Base-by-base conservation (phyloP, 2,329 filamentous ascomycete genomes). In the Sarocladium strictum region DNA sequence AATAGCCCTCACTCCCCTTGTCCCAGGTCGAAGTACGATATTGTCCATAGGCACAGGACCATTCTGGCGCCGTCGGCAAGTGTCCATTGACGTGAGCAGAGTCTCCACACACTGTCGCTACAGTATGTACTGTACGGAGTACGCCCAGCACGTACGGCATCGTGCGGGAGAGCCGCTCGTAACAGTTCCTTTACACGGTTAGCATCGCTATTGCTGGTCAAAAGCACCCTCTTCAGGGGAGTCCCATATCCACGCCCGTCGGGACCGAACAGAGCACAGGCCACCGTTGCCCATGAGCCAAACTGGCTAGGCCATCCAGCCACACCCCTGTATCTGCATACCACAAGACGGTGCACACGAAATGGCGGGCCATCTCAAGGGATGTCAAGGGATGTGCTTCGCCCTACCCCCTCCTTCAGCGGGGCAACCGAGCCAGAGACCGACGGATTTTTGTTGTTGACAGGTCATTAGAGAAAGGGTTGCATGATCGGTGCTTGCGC, bases 191-290 rank as follows among this genome's bases (percentile, higher is more conserved):
- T 19, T 7, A 51, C 47, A 35, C 6, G 26, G 47, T 51, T 51
- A 51, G 47, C 17, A 35, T 19, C 19, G 27, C 19, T 35, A 17
- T 9, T 23, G 19, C 37, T 19, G 14, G 14, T 40, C 14, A 7
- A 19, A 15, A n/a, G n/a, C n/a, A n/a, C n/a, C n/a, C n/a, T n/a
- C n/a, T n/a, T n/a, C n/a, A n/a, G n/a, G 12, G 4, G 7, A 9
- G 40, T 23, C 24, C 17, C 19, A 14, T n/a, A 49, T 14, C 17
- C 24, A 21, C 47, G 47, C 27, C 47, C 47, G 47, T 51, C 47
- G 47, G 47, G 47, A 51, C 47, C 47, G 47, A 51, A 17, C 15
- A 32, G 26, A 17, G 43, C 26, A 17, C 26, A n/a, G 43, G 26
- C 23, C 17, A 32, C 43, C 43, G 23, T 32, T 49, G 43, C 26